Evolutionary conservation across 352 stramenopile species (phyloP).

Genomic region (Phytophthora multivora): DNA sequence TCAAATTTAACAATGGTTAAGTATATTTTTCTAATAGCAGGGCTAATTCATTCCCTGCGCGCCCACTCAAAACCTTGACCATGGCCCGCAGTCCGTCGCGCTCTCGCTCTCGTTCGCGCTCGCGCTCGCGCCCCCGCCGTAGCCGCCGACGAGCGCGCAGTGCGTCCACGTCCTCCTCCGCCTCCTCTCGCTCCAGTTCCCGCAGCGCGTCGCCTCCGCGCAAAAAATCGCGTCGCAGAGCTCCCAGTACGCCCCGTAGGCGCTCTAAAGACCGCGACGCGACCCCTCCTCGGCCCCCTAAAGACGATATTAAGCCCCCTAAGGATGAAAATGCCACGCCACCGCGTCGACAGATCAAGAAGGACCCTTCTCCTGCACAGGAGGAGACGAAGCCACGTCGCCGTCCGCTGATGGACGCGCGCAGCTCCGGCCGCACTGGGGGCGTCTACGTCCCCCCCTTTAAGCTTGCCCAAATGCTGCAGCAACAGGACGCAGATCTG

Average conservation of each 20-base stretch:
- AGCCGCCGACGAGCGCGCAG: conserved; percentile 27
- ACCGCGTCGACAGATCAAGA: background rate
- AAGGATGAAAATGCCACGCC: conserved; percentile 4
- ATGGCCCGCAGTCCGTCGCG: conserved; percentile 33
- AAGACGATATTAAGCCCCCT: background rate
- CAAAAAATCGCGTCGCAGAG: conserved; percentile 28
- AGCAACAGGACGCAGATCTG: conserved; percentile 37
- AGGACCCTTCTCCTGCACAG: conserved; percentile 10
- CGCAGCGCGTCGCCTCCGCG: conserved; percentile 33
- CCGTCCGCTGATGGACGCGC: conserved; percentile 37
- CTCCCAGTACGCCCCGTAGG: background rate
- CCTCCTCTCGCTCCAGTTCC: conserved; percentile 24
- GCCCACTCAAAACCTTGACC: background rate
- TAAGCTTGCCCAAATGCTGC: conserved; percentile 86
- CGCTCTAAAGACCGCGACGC: conserved; percentile 7
- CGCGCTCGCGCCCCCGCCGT: conserved; percentile 6
- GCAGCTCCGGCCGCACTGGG: conserved; percentile 69
- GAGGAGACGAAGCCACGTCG: conserved; percentile 26
- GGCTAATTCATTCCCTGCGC: too few relatives aligned
- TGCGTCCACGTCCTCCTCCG: conserved; percentile 26
- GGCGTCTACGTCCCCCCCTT: conserved; percentile 94
- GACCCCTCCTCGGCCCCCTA: conserved; percentile 18
- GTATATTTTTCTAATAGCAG: too few relatives aligned
- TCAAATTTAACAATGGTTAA: too few relatives aligned
- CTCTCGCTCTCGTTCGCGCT: conserved; percentile 32